A percentile compares a stretch with the other conserved stretches of the same genome.
phyloP scores from a whole-genome alignment of 1,284 basidiomycete genomes.

The Pterulicium gracile region DNA sequence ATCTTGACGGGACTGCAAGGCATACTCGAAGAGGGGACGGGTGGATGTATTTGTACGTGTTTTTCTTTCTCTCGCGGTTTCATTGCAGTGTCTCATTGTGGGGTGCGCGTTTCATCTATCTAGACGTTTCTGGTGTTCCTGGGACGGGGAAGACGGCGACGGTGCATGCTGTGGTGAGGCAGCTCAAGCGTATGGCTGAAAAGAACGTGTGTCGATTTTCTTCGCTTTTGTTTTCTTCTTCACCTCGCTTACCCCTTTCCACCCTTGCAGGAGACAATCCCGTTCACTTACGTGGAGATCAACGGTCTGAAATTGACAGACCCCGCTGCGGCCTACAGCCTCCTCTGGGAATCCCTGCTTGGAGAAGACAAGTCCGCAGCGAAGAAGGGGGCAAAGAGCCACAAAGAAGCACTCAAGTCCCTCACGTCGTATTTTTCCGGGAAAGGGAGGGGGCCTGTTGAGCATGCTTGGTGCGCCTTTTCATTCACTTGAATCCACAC shows the following conservation, averaged over 20 bases:
- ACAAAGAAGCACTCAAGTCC: slow-evolving; percentile 63
- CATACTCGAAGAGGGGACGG: slow-evolving; percentile 84
- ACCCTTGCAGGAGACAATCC: slow-evolving; percentile 70
- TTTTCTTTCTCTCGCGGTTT: slow-evolving; percentile 5
- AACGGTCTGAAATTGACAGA: slow-evolving; percentile 92
- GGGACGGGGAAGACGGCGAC: slow-evolving; percentile 99
- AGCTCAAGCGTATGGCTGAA: slow-evolving; percentile 80
- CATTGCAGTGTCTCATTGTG: slow-evolving; percentile 3
- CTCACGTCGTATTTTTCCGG: slow-evolving; percentile 52
- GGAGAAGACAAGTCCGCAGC: slow-evolving; percentile 43
- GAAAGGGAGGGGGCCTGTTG: slow-evolving; percentile 46
- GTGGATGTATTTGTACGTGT: slow-evolving; percentile 87
- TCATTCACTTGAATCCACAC: too few species aligned
- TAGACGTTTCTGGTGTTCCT: slow-evolving; percentile 95
- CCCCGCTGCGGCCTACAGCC: slow-evolving; percentile 77
- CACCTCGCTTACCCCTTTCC: not conserved
- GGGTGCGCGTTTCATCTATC: not conserved
- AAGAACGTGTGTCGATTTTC: slow-evolving; percentile 45
- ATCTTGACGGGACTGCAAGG: slow-evolving; percentile 77
- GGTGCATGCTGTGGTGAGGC: slow-evolving; percentile 84
- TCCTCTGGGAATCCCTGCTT: slow-evolving; percentile 84
- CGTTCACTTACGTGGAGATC: slow-evolving; percentile 96
- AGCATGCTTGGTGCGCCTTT: slow-evolving; percentile 61
- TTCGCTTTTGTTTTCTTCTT: not conserved
- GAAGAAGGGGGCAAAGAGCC: slow-evolving; percentile 51